Evolutionary conservation across 495 filamentous ascomycete genomes (phyloP).

Genomic region (Penicillium subrubescens): DNA sequence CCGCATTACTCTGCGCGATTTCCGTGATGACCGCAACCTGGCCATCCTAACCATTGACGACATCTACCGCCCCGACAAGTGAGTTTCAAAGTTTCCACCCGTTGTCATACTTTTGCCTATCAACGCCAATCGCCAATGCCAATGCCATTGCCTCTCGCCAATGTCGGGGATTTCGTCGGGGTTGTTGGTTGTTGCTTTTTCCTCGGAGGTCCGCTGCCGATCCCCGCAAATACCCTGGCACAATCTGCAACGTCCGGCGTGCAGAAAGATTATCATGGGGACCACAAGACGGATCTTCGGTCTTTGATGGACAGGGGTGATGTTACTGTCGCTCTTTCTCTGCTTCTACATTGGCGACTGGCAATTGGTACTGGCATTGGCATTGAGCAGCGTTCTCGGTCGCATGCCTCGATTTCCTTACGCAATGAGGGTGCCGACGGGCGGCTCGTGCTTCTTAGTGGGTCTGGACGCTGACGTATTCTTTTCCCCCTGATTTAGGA

Average conservation of each 20-base stretch:
- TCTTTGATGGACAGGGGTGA: not conserved
- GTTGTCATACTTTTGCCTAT: constrained; percentile 6
- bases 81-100: constrained; percentile 36
- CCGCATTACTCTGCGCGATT: constrained; percentile 86
- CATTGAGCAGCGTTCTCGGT: not conserved
- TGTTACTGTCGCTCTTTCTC: not conserved
- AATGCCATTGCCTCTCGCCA: not conserved
- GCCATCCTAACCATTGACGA: constrained; percentile 96
- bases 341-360: not conserved
- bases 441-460: constrained; percentile 29
- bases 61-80: constrained; percentile 97
- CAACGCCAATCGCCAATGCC: not conserved
- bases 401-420: constrained; percentile 11
- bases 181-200: not conserved
- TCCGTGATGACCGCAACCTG: constrained; percentile 92
- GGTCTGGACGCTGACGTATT: constrained; percentile 34
- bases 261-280: not conserved
- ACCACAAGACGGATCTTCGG: not conserved
- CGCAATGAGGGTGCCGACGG: constrained; percentile 4
- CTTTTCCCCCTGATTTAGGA: constrained; percentile 54
- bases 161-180: not conserved
- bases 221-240: constrained; percentile 5
- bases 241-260: constrained; percentile 2
- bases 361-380: not conserved
- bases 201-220: constrained; percentile 15